Base-by-base conservation (phyloP, 345 rosid species). In the Cochlearia excelsa region DNA sequence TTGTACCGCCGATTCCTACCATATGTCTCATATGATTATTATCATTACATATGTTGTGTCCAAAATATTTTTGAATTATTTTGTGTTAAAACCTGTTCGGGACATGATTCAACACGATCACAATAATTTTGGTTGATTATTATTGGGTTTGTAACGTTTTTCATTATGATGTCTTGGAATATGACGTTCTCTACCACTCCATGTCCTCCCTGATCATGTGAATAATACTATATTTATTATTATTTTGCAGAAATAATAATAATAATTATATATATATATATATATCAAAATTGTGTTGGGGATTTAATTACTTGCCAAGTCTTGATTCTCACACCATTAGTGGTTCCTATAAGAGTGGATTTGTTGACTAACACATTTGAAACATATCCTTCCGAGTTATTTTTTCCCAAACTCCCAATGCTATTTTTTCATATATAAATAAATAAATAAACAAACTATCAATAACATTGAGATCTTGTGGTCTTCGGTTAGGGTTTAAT, bases 331-430 rank as follows among this genome's bases (percentile, higher is more conserved):
- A 85, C 82, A n/a, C 94, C 95, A 46, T 90, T 90, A 5, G 78
- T 71, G 59, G 93, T 85, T 77, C 89, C 95, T 42, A 82, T 63
- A 61, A 90, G 59, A 54, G 38, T 81, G 3, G 90, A 85, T 73
- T 80, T 72, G 52, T 76, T 74, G 59, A 87, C 82, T 7, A 80
- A 34, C 72, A 90, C 93, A 67, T 85, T 78, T 54, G 97, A 90
- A 53, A 90, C 97, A 59, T 69, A 63, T 49, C 82, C 90, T 63
- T 73, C 78, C 35, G 84, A 65, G 56, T 81, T 70, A 26, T 37
- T 66, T n/a, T 71, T 83, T 76, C 97, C 95, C 66, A 90, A 75
- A 73, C 97, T 90, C 46, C 97, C 97, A 59, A 87, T 87, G 46
- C 97, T 90, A 60, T 28, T 26, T 56, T 44, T 26, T 37, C 23